Conservation (phyloP, 768 basidiomycete genomes). For the Kwoniella shandongensis region DNA sequence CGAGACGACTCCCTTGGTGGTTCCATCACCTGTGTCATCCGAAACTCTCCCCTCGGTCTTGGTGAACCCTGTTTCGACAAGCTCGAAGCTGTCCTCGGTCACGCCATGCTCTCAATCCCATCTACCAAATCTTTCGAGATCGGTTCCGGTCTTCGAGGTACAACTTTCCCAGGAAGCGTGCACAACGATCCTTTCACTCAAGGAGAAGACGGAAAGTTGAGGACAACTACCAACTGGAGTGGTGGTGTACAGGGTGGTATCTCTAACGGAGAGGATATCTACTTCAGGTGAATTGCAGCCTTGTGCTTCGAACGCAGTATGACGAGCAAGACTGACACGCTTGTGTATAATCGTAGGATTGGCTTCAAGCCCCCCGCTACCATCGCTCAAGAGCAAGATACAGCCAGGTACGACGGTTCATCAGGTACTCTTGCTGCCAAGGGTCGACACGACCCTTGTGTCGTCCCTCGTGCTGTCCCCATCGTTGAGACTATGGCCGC, state of each 20-base stretch:
- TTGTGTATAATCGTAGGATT: constrained; percentile 59
- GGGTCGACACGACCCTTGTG: constrained; percentile 95
- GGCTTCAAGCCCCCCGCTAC: constrained; percentile 99
- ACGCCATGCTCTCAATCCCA: constrained; percentile 98
- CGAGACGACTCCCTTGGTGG: constrained; percentile 92
- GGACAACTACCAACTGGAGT: constrained; percentile 90
- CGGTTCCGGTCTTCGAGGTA: constrained; percentile 93
- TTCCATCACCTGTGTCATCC: constrained; percentile 95
- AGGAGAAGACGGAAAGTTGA: constrained; percentile 60
- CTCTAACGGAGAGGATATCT: constrained; percentile 93
- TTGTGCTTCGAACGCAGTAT: too few species aligned
- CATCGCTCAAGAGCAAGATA: constrained; percentile 85
- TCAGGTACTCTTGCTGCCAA: constrained; percentile 82
- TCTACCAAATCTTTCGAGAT: constrained; percentile 98
- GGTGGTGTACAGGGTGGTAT: constrained; percentile 98
- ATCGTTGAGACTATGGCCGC: constrained; percentile 99
- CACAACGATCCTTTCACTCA: constrained; percentile 91
- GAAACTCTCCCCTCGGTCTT: constrained; percentile 82
- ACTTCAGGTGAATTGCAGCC: constrained; percentile 72
- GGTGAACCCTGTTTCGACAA: constrained; percentile 99
- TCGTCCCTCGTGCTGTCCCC: constrained; percentile 93
- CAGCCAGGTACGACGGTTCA: constrained; percentile 91
- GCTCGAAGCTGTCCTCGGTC: constrained; percentile 89
- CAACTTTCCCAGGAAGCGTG: constrained; percentile 84
- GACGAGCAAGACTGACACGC: neutral